phyloP scores from a whole-genome alignment of 352 stramenopile genomes.

The Phytophthora pisi region DNA sequence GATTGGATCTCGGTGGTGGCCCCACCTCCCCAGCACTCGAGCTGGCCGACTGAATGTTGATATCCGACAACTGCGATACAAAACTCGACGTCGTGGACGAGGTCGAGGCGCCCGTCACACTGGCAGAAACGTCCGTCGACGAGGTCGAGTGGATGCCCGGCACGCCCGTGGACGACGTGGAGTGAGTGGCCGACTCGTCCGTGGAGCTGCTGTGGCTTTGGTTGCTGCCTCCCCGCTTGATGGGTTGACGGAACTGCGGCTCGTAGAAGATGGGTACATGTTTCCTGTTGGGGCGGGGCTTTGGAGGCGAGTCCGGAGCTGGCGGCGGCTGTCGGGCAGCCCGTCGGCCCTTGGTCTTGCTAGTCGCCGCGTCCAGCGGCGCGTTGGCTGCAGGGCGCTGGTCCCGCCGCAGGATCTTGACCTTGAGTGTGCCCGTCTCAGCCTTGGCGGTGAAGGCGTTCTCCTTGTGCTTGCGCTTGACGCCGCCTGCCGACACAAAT shows the following conservation, averaged over 20 bases:
- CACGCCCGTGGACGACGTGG: constrained; percentile 43
- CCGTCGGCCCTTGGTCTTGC: constrained; percentile 17
- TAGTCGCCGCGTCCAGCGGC: constrained; percentile 1
- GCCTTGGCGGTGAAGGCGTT: constrained; percentile 78
- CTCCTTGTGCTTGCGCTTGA: constrained; percentile 79
- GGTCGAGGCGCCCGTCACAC: constrained; percentile 26
- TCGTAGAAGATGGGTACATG: constrained; percentile 88
- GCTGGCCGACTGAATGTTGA: constrained; percentile 35
- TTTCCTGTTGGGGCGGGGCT: constrained; percentile 81
- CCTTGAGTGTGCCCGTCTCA: constrained; percentile 73
- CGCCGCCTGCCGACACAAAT: constrained; percentile 30
- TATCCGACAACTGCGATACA: constrained; percentile 26
- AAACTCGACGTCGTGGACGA: constrained; percentile 36
- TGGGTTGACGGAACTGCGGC: constrained; percentile 37
- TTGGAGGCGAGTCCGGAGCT: constrained; percentile 54
- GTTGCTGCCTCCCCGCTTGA: constrained; percentile 24
- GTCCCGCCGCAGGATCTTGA: constrained; percentile 82
- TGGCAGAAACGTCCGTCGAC: constrained; percentile 16
- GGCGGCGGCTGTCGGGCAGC: constrained; percentile 10
- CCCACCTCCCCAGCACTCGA: constrained; percentile 24
- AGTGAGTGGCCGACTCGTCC: constrained; percentile 39
- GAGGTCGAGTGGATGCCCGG: constrained; percentile 29
- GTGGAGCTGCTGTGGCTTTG: constrained; percentile 36
- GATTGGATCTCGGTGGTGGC: constrained; percentile 45
- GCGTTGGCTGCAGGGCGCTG: constrained; percentile 10